Evolutionary conservation across 306 rosid species (phyloP), one percentile per base, ranked within the genome.

Genomic region (Hylodesmum podocarpum): DNA sequence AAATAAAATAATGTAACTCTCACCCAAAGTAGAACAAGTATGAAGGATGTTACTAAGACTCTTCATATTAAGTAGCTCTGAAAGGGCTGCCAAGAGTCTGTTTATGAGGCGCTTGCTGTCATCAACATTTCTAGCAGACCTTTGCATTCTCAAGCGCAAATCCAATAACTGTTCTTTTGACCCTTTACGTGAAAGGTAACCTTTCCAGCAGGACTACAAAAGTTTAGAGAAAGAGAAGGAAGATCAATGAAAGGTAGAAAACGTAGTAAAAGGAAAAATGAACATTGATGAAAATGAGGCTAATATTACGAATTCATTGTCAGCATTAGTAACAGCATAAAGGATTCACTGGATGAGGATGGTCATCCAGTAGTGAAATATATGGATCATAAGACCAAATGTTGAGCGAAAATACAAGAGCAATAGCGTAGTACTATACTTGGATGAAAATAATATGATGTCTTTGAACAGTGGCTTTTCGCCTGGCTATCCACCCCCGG

Each of bases 21-120:
- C 78, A 94, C 98, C 96, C 68, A 94, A 78, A 53, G 93, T 91
- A 19, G 90, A 90, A 79, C 97, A 89, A 18, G 95, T 92, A 70
- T 90, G 95, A 80, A 82, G 85, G 75, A 82, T 76, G 70, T 82
- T 51, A 65, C 85, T 82, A 18, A 82, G 75, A 71, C 82, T 77
- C 63, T 71, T 82, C 85, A 82, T 82, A 70, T 77, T 77, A 25
- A 82, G 85, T 31, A 82, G 64, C 82, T 63, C 78, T 13, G 85
- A 77, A 53, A 82, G 85, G 5, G 85, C 85, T 5, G 75, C 85
- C 71, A 82, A 44, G 55, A 82, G 85, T 82, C 85, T 77, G 64
- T 82, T 94, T 68, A 92, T 90, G 80, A 92, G 84, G 34, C 96
- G 97, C 87, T 85, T 90, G 78, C 91, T 84, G 73, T 92, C 96